Evolutionary conservation across 768 basidiomycete species (phyloP), one percentile per base, ranked within the genome.

Genomic region (Lyophyllum shimeji): DNA sequence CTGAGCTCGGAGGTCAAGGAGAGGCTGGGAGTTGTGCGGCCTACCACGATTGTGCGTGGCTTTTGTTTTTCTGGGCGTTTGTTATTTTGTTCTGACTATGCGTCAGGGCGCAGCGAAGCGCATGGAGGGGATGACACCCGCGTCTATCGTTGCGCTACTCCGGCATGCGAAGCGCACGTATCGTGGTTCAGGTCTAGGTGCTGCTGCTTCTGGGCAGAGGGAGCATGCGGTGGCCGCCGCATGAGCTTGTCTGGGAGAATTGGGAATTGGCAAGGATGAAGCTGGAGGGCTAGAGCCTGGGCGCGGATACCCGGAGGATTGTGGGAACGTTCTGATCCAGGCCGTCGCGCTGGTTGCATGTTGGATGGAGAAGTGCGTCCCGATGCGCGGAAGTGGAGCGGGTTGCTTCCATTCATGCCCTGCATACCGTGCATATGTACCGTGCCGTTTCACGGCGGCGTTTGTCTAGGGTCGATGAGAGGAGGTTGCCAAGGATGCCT

Each of bases 61-160:
- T 37, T 37, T 17, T 37, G 3, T 37, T 37, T 37, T 17, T n/a
- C 12, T 37, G 34, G 34, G 4, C 29, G 29, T 29, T 29, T 4
- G 29, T 29, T 29, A 9, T 9, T 29, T n/a, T n/a, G n/a, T n/a
- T n/a, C 34, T 29, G 29, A 37, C 15, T 37, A 37, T 13, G 1
- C 8, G 42, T 55, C 29, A 94, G 93, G 93, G 93, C n/a, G 89
- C 89, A 3, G 94, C 90, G 15, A 94, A 93, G 69, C 77, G 93
- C 24, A 93, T 95, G 84, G 93, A 95, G 66, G 94, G 94, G 7
- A 91, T 95, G 82, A 96, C 94, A 2, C 93, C 93, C 1, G 80
- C 86, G 0, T 83, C 84, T 0, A 73, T 89, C n/a, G 76, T 93
- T 12, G 76, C 77, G 39, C 67, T 95, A 23, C 73, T 95, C 59